Evolutionary conservation across 768 basidiomycete genomes (phyloP).

Genomic region (Cubamyces sp.): DNA sequence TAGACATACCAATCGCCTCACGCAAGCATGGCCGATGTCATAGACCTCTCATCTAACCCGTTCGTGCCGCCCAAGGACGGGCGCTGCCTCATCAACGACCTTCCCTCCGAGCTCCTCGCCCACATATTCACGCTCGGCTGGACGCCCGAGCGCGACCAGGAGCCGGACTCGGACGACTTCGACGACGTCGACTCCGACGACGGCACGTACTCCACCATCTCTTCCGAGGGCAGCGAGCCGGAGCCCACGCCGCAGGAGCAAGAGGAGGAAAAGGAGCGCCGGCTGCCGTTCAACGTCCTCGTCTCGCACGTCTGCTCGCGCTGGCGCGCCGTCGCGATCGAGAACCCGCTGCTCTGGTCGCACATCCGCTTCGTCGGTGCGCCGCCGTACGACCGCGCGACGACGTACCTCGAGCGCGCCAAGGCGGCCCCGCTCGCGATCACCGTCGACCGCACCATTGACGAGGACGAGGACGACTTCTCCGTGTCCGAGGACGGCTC

Average conservation of each 20-base stretch:
- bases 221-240: not conserved
- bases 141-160: constrained; percentile 24
- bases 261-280: constrained; percentile 2
- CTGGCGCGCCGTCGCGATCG: constrained; percentile 58
- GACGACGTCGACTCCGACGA: constrained; percentile 27
- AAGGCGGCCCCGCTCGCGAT: constrained; percentile 59
- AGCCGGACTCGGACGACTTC: constrained; percentile 28
- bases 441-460: constrained; percentile 40
- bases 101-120: constrained; percentile 64
- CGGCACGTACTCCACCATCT: constrained; percentile 7
- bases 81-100: constrained; percentile 42
- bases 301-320: constrained; percentile 65
- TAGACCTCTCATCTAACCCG: constrained; percentile 21
- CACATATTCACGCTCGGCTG: constrained; percentile 39
- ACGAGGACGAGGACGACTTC: constrained; percentile 28
- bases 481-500: constrained; percentile 20
- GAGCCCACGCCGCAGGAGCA: not conserved
- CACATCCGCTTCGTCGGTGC: constrained; percentile 43
- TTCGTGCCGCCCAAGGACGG: constrained; percentile 26
- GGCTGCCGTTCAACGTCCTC: constrained; percentile 37
- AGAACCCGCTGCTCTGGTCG: constrained; percentile 62
- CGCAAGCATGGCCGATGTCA: constrained; percentile 13
- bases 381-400: constrained; percentile 48
- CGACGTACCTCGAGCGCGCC: constrained; percentile 55
- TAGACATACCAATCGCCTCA: not conserved